These are phyloP conservation scores for Penicillium vulpinum DNA, from an alignment of 2,329 filamentous ascomycete species.

Conservation along the genomic window DNA sequence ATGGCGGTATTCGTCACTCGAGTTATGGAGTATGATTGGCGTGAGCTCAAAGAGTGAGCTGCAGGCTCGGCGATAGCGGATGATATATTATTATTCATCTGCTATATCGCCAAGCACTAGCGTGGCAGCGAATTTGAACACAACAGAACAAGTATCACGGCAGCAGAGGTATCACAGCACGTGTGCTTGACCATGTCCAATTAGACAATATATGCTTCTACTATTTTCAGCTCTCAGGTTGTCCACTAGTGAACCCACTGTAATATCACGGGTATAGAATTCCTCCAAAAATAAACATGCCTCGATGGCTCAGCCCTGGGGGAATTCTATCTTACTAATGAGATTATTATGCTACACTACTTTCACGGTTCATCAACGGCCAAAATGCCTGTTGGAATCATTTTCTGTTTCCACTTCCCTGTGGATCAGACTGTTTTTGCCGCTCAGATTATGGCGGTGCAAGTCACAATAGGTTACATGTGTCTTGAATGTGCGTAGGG, in stretches of 20 bases:
- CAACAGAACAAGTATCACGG: too few species aligned
- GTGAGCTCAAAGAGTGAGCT: conserved; percentile 31
- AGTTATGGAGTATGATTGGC: conserved; percentile 78
- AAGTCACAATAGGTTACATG: not conserved
- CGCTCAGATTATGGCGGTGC: not conserved
- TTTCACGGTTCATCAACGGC: not conserved
- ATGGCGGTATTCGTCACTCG: conserved; percentile 73
- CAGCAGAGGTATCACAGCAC: not conserved
- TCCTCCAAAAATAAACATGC: not conserved
- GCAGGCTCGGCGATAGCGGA: not conserved
- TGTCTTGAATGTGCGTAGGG: not conserved
- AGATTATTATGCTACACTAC: not conserved
- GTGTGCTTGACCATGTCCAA: not conserved
- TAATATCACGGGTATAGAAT: not conserved
- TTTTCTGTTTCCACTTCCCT: not conserved
- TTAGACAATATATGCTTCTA: not conserved
- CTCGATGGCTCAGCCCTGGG: not conserved
- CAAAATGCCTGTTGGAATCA: too few species aligned
- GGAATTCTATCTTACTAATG: not conserved
- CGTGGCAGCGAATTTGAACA: not conserved
- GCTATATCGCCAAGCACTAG: not conserved
- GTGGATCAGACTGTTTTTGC: not conserved
- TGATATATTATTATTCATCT: not conserved
- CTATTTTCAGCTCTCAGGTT: not conserved
- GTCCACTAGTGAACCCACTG: too few species aligned